Percentiles rank a stretch among this genome's conserved stretches.
Evolutionary conservation across 345 rosid species (phyloP).

Genomic region (Populus davidiana): DNA sequence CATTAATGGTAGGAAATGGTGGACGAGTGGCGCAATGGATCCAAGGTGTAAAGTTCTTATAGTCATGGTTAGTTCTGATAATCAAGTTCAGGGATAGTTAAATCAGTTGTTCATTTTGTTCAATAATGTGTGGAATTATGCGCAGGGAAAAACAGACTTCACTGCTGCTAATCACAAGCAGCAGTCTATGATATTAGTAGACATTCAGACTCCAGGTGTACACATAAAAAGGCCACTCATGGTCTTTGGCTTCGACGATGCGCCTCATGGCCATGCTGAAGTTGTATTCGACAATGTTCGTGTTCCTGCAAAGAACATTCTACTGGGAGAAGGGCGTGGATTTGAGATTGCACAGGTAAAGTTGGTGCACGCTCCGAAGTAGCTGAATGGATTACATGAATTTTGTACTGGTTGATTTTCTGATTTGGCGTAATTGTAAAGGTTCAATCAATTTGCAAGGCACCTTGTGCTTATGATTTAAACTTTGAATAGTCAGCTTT

Average conservation of each 20-base stretch:
- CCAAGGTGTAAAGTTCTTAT: conserved; percentile 93
- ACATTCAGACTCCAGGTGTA: conserved; percentile 70
- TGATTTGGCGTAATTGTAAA: neutral
- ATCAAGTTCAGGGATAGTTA: neutral
- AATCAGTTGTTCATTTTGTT: conserved; percentile 6
- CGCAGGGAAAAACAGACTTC: conserved; percentile 91
- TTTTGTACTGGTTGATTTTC: neutral
- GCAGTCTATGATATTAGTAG: conserved; percentile 96
- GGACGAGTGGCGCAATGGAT: conserved; percentile 99
- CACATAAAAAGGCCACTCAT: conserved; percentile 69
- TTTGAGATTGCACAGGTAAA: conserved; percentile 98
- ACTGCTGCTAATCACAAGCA: conserved; percentile 78
- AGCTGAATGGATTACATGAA: neutral
- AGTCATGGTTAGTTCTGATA: conserved; percentile 73
- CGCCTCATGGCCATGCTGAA: conserved; percentile 99
- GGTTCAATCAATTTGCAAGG: neutral
- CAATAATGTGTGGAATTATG: conserved; percentile 10
- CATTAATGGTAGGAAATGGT: conserved; percentile 94
- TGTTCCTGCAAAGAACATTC: conserved; percentile 81
- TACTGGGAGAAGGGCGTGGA: conserved; percentile 95
- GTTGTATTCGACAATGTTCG: conserved; percentile 63
- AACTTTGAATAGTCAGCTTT: neutral
- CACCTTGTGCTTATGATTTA: neutral
- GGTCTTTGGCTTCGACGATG: conserved; percentile 94
- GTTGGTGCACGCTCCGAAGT: neutral